Evolutionary conservation across 1,139 yeast genomes (phyloP), one percentile per base, ranked within the genome.

Genomic region (Saccharomycopsis hybrid): DNA sequence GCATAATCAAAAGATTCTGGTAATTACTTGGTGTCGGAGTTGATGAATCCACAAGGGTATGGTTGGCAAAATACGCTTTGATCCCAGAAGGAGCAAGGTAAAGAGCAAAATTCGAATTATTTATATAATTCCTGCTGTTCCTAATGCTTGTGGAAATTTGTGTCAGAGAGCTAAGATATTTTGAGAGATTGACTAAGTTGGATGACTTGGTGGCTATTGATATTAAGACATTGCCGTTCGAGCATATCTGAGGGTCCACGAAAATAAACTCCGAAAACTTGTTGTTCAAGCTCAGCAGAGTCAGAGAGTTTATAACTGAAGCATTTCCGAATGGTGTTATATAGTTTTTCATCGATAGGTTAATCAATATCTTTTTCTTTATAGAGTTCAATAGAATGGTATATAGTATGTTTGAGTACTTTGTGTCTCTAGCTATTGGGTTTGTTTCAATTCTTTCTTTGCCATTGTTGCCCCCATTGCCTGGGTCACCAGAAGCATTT

Each of bases 81-180:
- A 84, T 80, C 0, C 90, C 94, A 9, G 89, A 80, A 0, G 95
- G 96, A 4, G 83, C 77, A 47, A 86, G 61, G 57, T 84, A 83
- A 0, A 85, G 65, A 5, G 78, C 84, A 59, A 72, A 76, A 40
- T 62, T 61, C 18, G 62, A 53, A 29, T 65, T 62, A n/a, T 57
- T 57, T 43, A 57, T 58, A 31, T 45, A 58, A 52, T 28, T 53
- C 50, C 40, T 62, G 43, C 24, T 76, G 69, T 18, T 69, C 68
- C 50, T 63, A 68, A 9, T 76, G 62, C 5, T 62, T 56, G 2
- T 72, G 58, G 29, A 62, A 59, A 8, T 61, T 58, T 45, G 65
- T 64, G 44, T 62, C n/a, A n/a, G n/a, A 59, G 13, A 62, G 57
- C 13, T 63, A 56, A 44, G 68, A 62, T 31, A 66, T 51, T 54